Conservation (phyloP, 495 filamentous ascomycete species). For the Chlorociboria aeruginascens region DNA sequence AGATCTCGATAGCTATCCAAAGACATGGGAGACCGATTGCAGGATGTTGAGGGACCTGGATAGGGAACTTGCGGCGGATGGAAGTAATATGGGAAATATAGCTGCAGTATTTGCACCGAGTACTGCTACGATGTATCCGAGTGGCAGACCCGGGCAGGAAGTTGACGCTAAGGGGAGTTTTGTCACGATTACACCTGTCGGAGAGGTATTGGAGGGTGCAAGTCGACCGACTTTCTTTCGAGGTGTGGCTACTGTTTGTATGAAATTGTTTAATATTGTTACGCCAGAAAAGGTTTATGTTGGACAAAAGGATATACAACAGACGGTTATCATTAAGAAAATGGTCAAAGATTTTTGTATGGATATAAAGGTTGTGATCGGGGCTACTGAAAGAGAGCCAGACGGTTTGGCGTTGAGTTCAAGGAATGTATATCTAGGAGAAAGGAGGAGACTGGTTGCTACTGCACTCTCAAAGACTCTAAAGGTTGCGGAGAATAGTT, state of each 20-base stretch:
- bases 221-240: conserved; percentile 92
- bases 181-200: conserved; percentile 81
- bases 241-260: conserved; percentile 91
- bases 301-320: conserved; percentile 96
- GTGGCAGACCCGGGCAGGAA: conserved; percentile 70
- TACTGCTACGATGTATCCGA: conserved; percentile 77
- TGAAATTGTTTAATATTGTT: conserved; percentile 93
- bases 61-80: conserved; percentile 49
- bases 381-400: conserved; percentile 58
- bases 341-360: conserved; percentile 84
- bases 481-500: conserved; percentile 55
- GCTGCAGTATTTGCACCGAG: conserved; percentile 77
- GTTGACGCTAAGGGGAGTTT: conserved; percentile 71
- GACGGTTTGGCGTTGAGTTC: conserved; percentile 92
- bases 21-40: conserved; percentile 75
- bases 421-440: conserved; percentile 84
- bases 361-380: conserved; percentile 61
- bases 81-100: conserved; percentile 49
- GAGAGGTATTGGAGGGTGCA: conserved; percentile 67
- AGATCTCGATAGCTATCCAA: conserved; percentile 77
- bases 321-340: conserved; percentile 77
- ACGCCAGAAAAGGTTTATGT: conserved; percentile 86
- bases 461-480: conserved; percentile 58
- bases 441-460: conserved; percentile 56
- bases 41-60: conserved; percentile 55